Evolutionary conservation across 2,329 filamentous ascomycete species (phyloP).

Genomic region (Cercospora zeina): DNA sequence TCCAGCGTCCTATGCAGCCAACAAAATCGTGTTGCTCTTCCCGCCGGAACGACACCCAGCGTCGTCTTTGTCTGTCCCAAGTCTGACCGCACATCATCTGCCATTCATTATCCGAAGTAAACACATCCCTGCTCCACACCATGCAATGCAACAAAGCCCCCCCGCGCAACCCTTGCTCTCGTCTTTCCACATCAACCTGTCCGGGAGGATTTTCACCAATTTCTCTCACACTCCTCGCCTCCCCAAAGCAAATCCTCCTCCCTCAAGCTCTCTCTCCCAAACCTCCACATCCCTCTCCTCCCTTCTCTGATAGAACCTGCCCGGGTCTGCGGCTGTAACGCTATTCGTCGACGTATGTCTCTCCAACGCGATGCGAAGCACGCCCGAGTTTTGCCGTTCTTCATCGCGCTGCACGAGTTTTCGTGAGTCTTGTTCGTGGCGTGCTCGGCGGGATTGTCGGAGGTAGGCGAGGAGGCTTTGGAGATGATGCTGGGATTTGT

Average conservation of each 20-base stretch:
- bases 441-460: slow-evolving; percentile 3
- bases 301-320: slow-evolving; percentile 6
- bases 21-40: neutral
- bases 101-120: neutral
- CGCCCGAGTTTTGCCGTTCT: slow-evolving; percentile 15
- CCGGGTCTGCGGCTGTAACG: slow-evolving; percentile 16
- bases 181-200: neutral
- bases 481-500: neutral
- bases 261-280: neutral
- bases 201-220: no score
- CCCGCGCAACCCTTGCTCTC: no score
- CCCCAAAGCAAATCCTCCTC: neutral
- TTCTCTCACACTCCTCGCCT: neutral
- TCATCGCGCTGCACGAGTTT: slow-evolving; percentile 8
- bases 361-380: slow-evolving; percentile 20
- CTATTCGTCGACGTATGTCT: slow-evolving; percentile 15
- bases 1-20: neutral
- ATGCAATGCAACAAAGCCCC: neutral
- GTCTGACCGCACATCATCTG: neutral
- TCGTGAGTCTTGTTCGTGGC: slow-evolving; percentile 1
- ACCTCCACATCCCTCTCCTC: neutral
- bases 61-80: neutral
- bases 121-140: neutral
- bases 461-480: neutral
- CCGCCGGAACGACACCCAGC: neutral